Base-by-base conservation (phyloP, 2,329 filamentous ascomycete species). In the Endocalyx cinctus region DNA sequence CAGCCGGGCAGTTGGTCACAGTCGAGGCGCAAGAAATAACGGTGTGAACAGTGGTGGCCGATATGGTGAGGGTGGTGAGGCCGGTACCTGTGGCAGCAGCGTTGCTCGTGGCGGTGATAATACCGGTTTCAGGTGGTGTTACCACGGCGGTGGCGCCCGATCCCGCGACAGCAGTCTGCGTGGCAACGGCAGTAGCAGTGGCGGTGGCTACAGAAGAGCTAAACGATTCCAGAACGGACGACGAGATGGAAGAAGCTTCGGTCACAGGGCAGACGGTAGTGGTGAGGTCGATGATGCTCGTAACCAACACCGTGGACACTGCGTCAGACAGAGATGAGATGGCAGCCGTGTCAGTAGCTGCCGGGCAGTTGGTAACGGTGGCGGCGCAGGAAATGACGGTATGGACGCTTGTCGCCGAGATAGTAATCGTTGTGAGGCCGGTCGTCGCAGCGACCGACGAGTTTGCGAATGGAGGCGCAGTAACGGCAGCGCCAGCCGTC, bases 221-320 rank as follows among this genome's bases (percentile, higher is more conserved):
- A 23, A 44, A 43, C 10, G 46, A 50, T 11, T 36, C 40, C 12
- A 51, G 26, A n/a, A 52, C 42, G 1, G 50, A 50, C 4, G 51
- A 51, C 18, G 50, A 50, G 14, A 54, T 43, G 3, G 43, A 35
- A 5, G 42, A 22, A 4, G 41, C 52, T 6, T 48, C 50, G 10
- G 47, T 45, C 20, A 55, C 46, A 13, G 51, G 48, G 35, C 53
- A 54, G 16, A 54, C 46, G 3, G 48, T 55, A 8, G 53, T 55
- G 8, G 51, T 55, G 11, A 55, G 13, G 20, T 42, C 51, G 29
- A 55, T 34, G 15, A 52, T 47, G 11, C 32, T 45, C 8, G 54
- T 55, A 22, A 51, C 31, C 3, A 52, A 26, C 6, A 53, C 40
- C n/a, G 50, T 55, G 10, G 46, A 48, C 22, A 47, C 43, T 12